Base-by-base conservation (phyloP, 441 rosid species). In the Rhodomyrtus psidioides region DNA sequence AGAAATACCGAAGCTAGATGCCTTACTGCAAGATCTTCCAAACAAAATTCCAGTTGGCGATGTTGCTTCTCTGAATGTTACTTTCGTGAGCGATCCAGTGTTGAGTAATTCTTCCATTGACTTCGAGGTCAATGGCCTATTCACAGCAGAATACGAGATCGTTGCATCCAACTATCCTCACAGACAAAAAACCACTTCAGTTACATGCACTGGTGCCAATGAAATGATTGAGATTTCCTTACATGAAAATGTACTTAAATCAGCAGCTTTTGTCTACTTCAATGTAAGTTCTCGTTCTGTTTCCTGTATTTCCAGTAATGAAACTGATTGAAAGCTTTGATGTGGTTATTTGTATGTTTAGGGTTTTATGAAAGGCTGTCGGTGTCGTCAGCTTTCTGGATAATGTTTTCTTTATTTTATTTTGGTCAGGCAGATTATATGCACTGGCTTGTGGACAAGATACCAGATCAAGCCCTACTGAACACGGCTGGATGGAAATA, bases 401-500 rank as follows among this genome's bases (percentile, higher is more conserved):
- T 70, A 70, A 34, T 70, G 49, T 70, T 13, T 70, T 70, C 24
- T 42, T 39, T 76, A 26, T 49, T 42, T 39, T 76, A 26, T 49
- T 19, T 46, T 62, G 55, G 84, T 82, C 87, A 86, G 87, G 85
- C 60, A 54, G 84, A 83, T 34, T 86, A 60, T 82, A 82, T 86
- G 84, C 65, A 86, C 44, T 86, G 84, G 87, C 82, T 86, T 14
- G 82, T 86, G 84, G 87, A 86, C 59, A 58, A 62, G 60, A 28
- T 53, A 39, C 82, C 84, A 30, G 84, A 82, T 24, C 81, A 86
- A 75, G 46, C 83, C 34, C 53, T 86, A 23, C 82, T 86, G 27
- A 86, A 86, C 87, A 86, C 87, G 4, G 75, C 87, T 53, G 81
- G 81, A 65, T 86, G 87, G 87, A 86, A 86, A 70, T 62, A 86